Base-by-base conservation (phyloP, 2,329 filamentous ascomycete species). In the Calonectria henricotiae region DNA sequence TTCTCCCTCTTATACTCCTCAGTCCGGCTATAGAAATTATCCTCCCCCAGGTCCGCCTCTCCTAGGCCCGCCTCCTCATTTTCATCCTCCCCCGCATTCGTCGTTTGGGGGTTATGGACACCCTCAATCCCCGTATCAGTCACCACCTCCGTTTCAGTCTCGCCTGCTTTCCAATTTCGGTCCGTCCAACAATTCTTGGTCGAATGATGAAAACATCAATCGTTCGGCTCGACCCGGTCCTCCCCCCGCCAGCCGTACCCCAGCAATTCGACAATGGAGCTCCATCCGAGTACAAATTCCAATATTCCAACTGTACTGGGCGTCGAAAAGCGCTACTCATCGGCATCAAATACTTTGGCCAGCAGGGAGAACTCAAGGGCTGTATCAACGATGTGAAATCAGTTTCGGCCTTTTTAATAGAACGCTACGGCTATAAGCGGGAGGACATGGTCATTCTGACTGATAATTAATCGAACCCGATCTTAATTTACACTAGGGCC, bases 351-450 rank as follows among this genome's bases (percentile, higher is more conserved):
- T 95, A 95, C 84, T 92, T 94, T 76, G 90, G 90, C 61, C 91
- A 93, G 79, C 83, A 90, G 27, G 92, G 90, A 60, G 91, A 94
- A 85, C 87, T 95, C 61, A 86, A 90, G 70, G 93, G 93, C 47
- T 95, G 93, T 82, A 94, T 95, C 87, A 95, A 95, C 82, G 93
- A 95, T 80, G 91, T 93, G 37, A 90, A 91, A 83, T 95, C 94
- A 79, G 89, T 95, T 82, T 93, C 91, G 32, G 83, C 84, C 65
- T 95, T 94, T 81, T 83, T 95, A 71, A 90, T 91, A 74, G 86
- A 91, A 79, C 85, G 86, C 70, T 92, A 93, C 78, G 86, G 88
- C 55, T 95, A 94, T 82, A 92, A 90, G 85, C 86, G 91, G 70
- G 92, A 95, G 82, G 92, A 95, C 76, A 95, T 94, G 92, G 91